A percentile compares a stretch with the other conserved stretches of the same genome.
These are phyloP conservation scores for Euphorbia schlechtendalii DNA, from an alignment of 441 rosid genomes.

Conservation along the genomic window DNA sequence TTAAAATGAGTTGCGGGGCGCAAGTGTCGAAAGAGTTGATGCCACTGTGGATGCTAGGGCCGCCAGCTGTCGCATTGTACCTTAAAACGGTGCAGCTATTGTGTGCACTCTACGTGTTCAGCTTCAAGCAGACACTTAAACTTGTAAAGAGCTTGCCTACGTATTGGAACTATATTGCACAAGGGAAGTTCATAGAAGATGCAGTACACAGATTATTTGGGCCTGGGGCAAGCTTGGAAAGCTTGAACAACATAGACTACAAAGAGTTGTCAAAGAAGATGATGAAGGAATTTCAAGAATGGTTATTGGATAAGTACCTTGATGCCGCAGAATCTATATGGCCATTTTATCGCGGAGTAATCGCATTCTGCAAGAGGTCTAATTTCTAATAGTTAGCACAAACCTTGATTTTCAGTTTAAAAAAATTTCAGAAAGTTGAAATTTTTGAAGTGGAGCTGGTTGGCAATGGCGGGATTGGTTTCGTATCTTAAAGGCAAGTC, in stretches of 20 bases:
- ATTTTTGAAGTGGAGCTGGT: conserved; percentile 23
- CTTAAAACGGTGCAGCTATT: conserved; percentile 63
- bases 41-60: conserved; percentile 85
- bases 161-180: conserved; percentile 46
- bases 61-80: conserved; percentile 56
- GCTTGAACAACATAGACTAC: conserved; percentile 58
- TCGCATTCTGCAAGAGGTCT: conserved; percentile 90
- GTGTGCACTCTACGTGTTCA: conserved; percentile 65
- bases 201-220: conserved; percentile 37
- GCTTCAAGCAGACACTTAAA: conserved; percentile 61
- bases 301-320: conserved; percentile 64
- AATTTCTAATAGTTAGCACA: conserved; percentile 46
- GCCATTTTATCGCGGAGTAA: conserved; percentile 89
- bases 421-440: conserved; percentile 19
- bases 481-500: conserved; percentile 18
- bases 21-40: conserved; percentile 74
- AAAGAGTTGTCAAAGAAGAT: conserved; percentile 48
- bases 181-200: conserved; percentile 65
- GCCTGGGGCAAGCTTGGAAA: conserved; percentile 55
- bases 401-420: conserved; percentile 14
- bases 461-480: conserved; percentile 21
- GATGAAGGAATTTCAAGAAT: conserved; percentile 52
- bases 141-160: conserved; percentile 49
- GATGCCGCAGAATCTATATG: conserved; percentile 85
- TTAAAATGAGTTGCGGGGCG: conserved; percentile 53